These are phyloP conservation scores for Cymodocea nodosa DNA, from an alignment of 116 monocot genomes.

Conservation along the genomic window DNA sequence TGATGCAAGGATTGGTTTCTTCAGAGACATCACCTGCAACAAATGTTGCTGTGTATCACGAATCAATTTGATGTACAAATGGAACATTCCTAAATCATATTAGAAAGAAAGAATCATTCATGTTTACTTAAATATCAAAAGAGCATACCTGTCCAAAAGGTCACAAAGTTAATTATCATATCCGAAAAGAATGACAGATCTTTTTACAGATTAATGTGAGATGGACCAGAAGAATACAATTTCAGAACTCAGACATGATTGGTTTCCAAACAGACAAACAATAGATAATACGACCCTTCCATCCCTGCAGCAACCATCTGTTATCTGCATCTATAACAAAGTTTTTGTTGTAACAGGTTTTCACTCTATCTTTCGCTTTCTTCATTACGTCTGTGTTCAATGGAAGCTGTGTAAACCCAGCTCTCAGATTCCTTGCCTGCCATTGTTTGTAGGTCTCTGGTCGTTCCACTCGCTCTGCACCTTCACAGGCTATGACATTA, in stretches of 20 bases:
- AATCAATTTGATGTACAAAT: too few relatives aligned
- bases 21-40: too few relatives aligned
- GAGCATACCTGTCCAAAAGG: too few relatives aligned
- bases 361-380: slow-evolving; percentile 26
- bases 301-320: slow-evolving; percentile 61
- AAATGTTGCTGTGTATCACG: too few relatives aligned
- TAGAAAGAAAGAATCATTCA: too few relatives aligned
- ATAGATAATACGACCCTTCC: slow-evolving; percentile 61
- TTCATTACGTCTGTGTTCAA: slow-evolving; percentile 30
- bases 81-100: too few relatives aligned
- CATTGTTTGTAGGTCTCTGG: slow-evolving; percentile 80
- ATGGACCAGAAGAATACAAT: too few relatives aligned
- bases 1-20: too few relatives aligned
- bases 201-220: too few relatives aligned
- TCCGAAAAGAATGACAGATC: too few relatives aligned
- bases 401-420: slow-evolving; percentile 45
- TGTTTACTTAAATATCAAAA: too few relatives aligned
- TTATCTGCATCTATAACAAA: slow-evolving; percentile 54
- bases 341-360: slow-evolving; percentile 40
- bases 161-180: too few relatives aligned
- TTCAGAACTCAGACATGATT: not conserved
- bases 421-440: slow-evolving; percentile 55
- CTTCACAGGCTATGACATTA: slow-evolving; percentile 71
- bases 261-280: slow-evolving; percentile 62
- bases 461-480: slow-evolving; percentile 49